Evolutionary conservation across 2,329 filamentous ascomycete species (phyloP).

Genomic region (Lasiodiplodia theobromae): DNA sequence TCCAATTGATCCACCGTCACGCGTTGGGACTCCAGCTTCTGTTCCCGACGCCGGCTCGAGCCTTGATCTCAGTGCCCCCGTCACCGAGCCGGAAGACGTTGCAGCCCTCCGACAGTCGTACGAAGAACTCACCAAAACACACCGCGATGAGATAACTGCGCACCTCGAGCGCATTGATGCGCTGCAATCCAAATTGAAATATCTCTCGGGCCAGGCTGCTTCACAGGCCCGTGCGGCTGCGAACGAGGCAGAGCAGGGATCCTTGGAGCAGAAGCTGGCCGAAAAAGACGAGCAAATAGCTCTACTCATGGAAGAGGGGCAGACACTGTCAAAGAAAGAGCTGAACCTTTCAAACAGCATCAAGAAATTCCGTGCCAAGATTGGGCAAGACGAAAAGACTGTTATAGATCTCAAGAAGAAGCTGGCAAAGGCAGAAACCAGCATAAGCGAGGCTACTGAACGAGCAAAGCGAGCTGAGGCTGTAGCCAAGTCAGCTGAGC

Average conservation of each 20-base stretch:
- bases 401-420: slow-evolving; percentile 63
- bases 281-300: slow-evolving; percentile 93
- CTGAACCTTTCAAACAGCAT: slow-evolving; percentile 83
- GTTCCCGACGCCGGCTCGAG: slow-evolving; percentile 37
- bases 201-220: slow-evolving; percentile 80
- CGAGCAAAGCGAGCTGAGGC: slow-evolving; percentile 68
- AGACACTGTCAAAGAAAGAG: slow-evolving; percentile 84
- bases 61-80: slow-evolving; percentile 43
- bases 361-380: slow-evolving; percentile 73
- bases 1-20: slow-evolving; percentile 19
- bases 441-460: slow-evolving; percentile 66
- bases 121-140: slow-evolving; percentile 61
- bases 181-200: slow-evolving; percentile 88
- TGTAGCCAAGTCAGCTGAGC: slow-evolving; percentile 62
- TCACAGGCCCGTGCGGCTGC: slow-evolving; percentile 76
- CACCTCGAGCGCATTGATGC: slow-evolving; percentile 92
- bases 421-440: slow-evolving; percentile 70
- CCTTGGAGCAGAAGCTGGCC: slow-evolving; percentile 77
- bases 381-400: slow-evolving; percentile 59
- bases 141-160: slow-evolving; percentile 82
- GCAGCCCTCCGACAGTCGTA: slow-evolving; percentile 59
- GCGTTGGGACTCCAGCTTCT: slow-evolving; percentile 8
- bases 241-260: slow-evolving; percentile 67
- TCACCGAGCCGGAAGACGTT: slow-evolving; percentile 44
- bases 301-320: slow-evolving; percentile 88